Percentiles rank a stretch among this genome's conserved stretches.
Evolutionary conservation across 2,329 filamentous ascomycete genomes (phyloP).

Genomic region (Blastomyces percursus): DNA sequence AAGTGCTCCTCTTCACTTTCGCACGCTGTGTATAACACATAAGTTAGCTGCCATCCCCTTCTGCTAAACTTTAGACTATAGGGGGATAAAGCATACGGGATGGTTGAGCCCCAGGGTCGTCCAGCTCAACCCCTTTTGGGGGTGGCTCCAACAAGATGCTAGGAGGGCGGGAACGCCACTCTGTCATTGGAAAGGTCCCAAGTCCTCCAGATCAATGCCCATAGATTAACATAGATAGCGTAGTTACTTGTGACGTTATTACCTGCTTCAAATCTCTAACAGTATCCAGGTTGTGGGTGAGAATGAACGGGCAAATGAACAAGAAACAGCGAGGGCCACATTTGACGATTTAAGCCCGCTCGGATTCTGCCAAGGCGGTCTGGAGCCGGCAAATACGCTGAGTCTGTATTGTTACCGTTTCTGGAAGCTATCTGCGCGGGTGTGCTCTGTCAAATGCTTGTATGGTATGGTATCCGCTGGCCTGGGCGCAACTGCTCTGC

Average conservation of each 20-base stretch:
- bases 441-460: background rate
- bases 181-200: conserved; percentile 25
- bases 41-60: conserved; percentile 16
- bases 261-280: background rate
- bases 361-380: conserved; percentile 6
- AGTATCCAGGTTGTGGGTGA: background rate
- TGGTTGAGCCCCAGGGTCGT: conserved; percentile 48
- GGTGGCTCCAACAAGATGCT: conserved; percentile 42
- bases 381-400: background rate
- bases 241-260: background rate
- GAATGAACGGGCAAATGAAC: background rate
- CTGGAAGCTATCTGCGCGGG: background rate
- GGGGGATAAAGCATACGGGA: conserved; percentile 33
- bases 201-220: conserved; percentile 8
- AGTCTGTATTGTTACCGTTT: conserved; percentile 2
- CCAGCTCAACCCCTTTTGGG: conserved; percentile 43
- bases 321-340: background rate
- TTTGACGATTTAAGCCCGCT: background rate
- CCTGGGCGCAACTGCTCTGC: background rate
- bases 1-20: conserved; percentile 52
- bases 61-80: background rate
- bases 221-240: conserved; percentile 15
- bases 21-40: conserved; percentile 29
- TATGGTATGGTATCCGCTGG: background rate
- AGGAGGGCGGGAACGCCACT: conserved; percentile 27